Percentiles rank a stretch among this genome's conserved stretches.
Evolutionary conservation across 148 eudicot species (phyloP).

Genomic region (Cornus kousa): DNA sequence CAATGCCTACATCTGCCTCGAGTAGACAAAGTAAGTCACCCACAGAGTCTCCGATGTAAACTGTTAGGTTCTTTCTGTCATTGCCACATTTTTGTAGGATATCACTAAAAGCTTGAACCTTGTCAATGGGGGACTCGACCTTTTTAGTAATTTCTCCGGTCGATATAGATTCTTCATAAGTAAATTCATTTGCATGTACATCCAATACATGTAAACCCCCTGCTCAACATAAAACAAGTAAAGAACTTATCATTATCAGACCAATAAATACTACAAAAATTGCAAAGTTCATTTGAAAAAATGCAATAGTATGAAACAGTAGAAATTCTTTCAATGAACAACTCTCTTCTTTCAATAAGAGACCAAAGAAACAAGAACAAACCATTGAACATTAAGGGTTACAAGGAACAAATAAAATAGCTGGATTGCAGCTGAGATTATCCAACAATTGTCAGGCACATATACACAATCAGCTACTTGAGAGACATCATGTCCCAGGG

Average conservation of each 20-base stretch:
- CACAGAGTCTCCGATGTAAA: conserved; percentile 88
- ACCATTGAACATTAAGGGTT: background rate
- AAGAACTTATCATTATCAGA: background rate
- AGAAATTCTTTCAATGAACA: background rate
- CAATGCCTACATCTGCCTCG: conserved; percentile 82
- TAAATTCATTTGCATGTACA: conserved; percentile 85
- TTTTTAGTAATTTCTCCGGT: conserved; percentile 70
- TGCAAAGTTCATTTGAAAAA: background rate
- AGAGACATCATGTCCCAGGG: background rate
- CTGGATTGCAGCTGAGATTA: background rate
- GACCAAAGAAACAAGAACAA: background rate
- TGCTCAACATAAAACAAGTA: conserved; percentile 25
- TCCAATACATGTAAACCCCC: conserved; percentile 58
- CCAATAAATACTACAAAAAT: background rate
- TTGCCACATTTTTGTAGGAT: conserved; percentile 35
- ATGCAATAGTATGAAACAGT: background rate
- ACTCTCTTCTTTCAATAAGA: background rate
- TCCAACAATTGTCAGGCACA: background rate
- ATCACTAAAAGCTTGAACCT: conserved; percentile 56
- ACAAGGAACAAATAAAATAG: background rate
- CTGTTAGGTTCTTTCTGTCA: conserved; percentile 47
- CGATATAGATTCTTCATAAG: conserved; percentile 58
- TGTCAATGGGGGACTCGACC: conserved; percentile 84
- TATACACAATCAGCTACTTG: background rate
- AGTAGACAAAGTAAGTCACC: conserved; percentile 94